Conservation (phyloP, 371 early-diverging fungal species). For the Mortierella sp. region DNA sequence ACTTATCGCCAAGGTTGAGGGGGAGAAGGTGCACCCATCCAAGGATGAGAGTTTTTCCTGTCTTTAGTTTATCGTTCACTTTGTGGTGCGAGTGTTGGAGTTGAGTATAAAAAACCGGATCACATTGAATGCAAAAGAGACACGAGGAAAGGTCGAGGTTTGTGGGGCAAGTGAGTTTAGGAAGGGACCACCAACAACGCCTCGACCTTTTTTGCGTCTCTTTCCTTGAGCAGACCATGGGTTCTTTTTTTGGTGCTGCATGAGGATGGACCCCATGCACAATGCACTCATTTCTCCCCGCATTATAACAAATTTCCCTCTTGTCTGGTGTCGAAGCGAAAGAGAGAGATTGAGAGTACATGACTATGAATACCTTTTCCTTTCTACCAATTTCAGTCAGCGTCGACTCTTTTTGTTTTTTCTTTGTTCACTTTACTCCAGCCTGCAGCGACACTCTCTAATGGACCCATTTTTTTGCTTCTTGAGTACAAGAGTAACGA, state of each 20-base stretch:
- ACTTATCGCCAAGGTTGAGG: not conserved
- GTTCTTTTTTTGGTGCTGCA: not conserved
- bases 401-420: not conserved
- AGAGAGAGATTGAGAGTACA: not conserved
- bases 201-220: not conserved
- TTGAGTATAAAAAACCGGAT: not conserved
- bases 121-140: not conserved
- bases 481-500: not conserved
- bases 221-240: not conserved
- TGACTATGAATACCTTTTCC: not conserved
- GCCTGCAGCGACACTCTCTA: not conserved
- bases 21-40: not conserved
- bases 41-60: not conserved
- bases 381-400: not conserved
- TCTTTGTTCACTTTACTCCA: not conserved
- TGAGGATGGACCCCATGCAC: not conserved
- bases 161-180: constrained; percentile 13
- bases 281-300: not conserved
- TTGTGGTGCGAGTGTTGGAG: not conserved
- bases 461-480: not conserved
- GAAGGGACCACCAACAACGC: not conserved
- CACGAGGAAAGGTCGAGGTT: not conserved
- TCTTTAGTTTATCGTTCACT: not conserved
- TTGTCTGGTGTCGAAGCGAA: not conserved
- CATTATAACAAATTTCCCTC: not conserved